Base-by-base conservation (phyloP, 2,329 filamentous ascomycete genomes). In the Neocucurbitaria cava region DNA sequence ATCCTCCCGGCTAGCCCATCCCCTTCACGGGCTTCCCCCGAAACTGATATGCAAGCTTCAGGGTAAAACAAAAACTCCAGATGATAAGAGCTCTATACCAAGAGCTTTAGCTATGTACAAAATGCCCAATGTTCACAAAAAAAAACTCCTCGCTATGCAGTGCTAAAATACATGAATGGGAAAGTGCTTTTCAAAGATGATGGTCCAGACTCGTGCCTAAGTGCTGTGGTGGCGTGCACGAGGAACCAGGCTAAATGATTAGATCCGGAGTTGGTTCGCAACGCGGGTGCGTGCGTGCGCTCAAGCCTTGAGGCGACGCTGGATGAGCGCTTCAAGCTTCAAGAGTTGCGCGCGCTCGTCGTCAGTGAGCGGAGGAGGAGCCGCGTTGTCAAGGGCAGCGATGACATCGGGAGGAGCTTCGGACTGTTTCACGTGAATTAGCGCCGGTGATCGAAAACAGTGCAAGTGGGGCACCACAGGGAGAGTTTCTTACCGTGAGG, bases 401-500 rank as follows among this genome's bases (percentile, higher is more conserved):
- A 73, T 63, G 52, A 76, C 74, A 47, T 69, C 69, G 31, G 66
- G 58, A 51, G 74, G 71, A 54, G 74, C 73, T 70, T 77, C 74
- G 64, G 73, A 70, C 75, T 77, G 70, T 70, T 71, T 70, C 68
- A 70, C 56, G 55, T 59, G 56, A 46, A 60, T 77, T 71, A 75
- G 69, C 68, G 69, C 61, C 68, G 66, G 69, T 65, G 61, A 69
- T 54, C 47, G 56, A 64, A n/a, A 66, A 71, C 64, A 65, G 56
- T 52, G 51, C 45, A 61, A 56, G 63, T 64, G 63, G 64, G 62
- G 61, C 56, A 58, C 45, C 56, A 58, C 45, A 62, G 52, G 52
- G 59, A 60, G 50, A 56, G 41, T 54, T n/a, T 83, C 87, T 80
- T 79, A 90, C 87, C 60, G 89, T 79, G 59, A 91, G 79, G 48